Conservation (phyloP, 2,329 filamentous ascomycete species). For the Sporothrix dimorphospora region DNA sequence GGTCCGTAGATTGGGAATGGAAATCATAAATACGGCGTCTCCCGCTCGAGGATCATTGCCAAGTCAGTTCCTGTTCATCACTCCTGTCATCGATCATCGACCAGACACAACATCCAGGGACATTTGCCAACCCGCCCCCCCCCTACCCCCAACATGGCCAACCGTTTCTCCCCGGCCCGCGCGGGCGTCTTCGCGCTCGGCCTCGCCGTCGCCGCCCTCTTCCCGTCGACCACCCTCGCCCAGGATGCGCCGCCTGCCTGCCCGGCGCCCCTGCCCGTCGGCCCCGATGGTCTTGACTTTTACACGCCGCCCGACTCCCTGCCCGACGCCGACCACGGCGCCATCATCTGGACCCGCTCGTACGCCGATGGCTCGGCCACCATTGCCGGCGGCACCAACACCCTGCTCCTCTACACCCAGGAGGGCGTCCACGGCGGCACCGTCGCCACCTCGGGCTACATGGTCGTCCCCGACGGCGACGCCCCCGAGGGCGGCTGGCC, state of each 20-base stretch:
- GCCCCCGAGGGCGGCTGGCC: slow-evolving; percentile 17
- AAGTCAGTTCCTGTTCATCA: too few relatives aligned
- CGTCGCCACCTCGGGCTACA: slow-evolving; percentile 8
- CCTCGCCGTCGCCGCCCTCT: slow-evolving; percentile 12
- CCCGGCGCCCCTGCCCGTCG: slow-evolving; percentile 15
- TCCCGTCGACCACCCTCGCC: not conserved
- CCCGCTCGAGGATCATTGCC: not conserved
- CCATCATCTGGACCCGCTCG: not conserved
- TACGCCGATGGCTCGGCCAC: not conserved
- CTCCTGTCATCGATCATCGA: not conserved
- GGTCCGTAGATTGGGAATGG: not conserved
- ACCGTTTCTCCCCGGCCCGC: not conserved
- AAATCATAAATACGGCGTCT: not conserved
- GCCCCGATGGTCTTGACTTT: not conserved
- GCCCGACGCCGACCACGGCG: slow-evolving; percentile 10
- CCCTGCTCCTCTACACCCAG: slow-evolving; percentile 6
- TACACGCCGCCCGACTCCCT: slow-evolving; percentile 16
- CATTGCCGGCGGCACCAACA: slow-evolving; percentile 10
- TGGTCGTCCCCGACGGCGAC: slow-evolving; percentile 6
- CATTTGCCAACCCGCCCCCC: not conserved
- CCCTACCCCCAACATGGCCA: not conserved
- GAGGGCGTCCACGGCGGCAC: slow-evolving; percentile 8
- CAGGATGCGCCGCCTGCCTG: not conserved
- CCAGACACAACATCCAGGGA: not conserved
- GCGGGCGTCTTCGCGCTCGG: not conserved